Evolutionary conservation across 2,329 filamentous ascomycete genomes (phyloP).

Genomic region (Trichoderma hamatum): DNA sequence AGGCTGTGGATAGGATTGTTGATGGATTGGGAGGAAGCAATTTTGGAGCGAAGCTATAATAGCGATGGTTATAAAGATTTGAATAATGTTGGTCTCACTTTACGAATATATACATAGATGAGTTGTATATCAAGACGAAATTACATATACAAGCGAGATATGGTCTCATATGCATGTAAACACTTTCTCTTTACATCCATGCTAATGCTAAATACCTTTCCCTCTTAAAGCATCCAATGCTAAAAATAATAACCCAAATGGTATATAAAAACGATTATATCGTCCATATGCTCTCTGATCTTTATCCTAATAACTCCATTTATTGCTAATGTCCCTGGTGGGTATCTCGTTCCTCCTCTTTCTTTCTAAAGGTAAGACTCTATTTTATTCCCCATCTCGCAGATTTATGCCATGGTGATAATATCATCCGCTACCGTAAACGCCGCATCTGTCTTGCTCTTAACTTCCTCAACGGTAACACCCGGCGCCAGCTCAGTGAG

Average conservation of each 20-base stretch:
- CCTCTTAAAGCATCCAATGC: not conserved
- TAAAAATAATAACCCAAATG: not conserved
- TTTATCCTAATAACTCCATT: slow-evolving; percentile 5
- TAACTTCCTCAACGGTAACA: slow-evolving; percentile 68
- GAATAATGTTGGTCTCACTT: not conserved
- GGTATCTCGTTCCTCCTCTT: not conserved
- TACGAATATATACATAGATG: not conserved
- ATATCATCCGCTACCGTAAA: slow-evolving; percentile 65
- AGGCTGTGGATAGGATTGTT: slow-evolving; percentile 49
- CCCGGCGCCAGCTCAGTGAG: slow-evolving; percentile 72
- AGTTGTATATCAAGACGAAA: not conserved
- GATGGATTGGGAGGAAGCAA: slow-evolving; percentile 50
- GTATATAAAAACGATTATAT: not conserved
- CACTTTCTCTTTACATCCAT: not conserved
- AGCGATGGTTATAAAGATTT: not conserved
- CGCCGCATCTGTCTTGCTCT: slow-evolving; percentile 68
- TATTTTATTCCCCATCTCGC: not conserved
- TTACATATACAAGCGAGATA: not conserved
- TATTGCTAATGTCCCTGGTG: not conserved
- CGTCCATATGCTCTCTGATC: not conserved
- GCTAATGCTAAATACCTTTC: not conserved
- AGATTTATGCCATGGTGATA: slow-evolving; percentile 47
- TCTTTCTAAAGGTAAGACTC: not conserved
- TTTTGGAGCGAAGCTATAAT: slow-evolving; percentile 40
- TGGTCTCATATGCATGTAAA: not conserved